Base-by-base conservation (phyloP, 2,329 filamentous ascomycete genomes). In the Thermoascus crustaceus region DNA sequence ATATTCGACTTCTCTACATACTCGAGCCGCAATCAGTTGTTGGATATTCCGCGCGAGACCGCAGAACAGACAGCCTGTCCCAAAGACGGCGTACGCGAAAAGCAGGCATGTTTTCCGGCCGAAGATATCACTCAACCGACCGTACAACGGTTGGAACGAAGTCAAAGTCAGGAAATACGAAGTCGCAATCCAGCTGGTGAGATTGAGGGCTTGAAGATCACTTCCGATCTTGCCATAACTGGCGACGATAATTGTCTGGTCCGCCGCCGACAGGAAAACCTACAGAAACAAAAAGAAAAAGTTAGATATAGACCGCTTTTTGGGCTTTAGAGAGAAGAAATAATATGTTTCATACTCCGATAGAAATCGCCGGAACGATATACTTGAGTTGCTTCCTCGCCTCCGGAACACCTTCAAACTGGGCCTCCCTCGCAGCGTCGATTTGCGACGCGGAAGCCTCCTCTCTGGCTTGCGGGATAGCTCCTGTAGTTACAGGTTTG, bases 171-270 rank as follows among this genome's bases (percentile, higher is more conserved):
- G 67, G 48, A 86, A 82, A 55, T 88, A 72, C 19, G 70, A 71
- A 17, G 75, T 77, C 18, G 81, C 81, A 39, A 87, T 80, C 82
- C 83, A 87, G 34, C 76, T 81, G 3, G 82, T 85, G 45, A 75
- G 75, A 52, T 82, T 85, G 34, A 89, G 67, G 1, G 83, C 81
- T 34, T 83, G 69, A 18, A 89, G 64, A 43, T 88, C 84, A 38
- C 73, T 84, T 7, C 82, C 83, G 48, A 89, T 88, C 43, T 73
- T 76, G 32, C 80, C 81, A 56, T 87, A 87, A n/a, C 73, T 79
- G n/a, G 78, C 77, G 32, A 88, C 76, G 19, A 84, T 78, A 35
- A 88, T 76, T 0, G 85, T 85, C 56, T 87, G 82, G 52, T 89
- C 84, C 33, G 80, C 71, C 3, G 83, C 80, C 13, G 79, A 73